These are phyloP conservation scores for Lactifluus hygrophoroides DNA, from an alignment of 768 basidiomycete species.

Conservation along the genomic window DNA sequence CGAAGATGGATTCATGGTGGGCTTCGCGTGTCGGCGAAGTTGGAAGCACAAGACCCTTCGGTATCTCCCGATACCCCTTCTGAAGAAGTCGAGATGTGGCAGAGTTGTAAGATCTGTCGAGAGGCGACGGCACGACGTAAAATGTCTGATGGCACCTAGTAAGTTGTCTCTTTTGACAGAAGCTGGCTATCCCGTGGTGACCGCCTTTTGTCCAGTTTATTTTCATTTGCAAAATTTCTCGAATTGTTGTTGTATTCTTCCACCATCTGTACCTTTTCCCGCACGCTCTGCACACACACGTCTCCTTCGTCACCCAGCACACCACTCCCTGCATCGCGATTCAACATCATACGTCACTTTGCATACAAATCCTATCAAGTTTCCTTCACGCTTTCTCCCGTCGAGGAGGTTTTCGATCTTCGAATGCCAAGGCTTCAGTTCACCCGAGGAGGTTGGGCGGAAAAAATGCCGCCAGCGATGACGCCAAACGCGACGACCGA, in stretches of 20 bases:
- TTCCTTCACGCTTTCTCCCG: constrained; percentile 37
- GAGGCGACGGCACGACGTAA: constrained; percentile 27
- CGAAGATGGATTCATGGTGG: constrained; percentile 17
- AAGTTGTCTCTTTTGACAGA: constrained; percentile 27
- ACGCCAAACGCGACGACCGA: constrained; percentile 1
- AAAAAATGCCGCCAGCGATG: constrained; percentile 12
- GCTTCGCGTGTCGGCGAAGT: constrained; percentile 4
- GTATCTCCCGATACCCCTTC: neutral
- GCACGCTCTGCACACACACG: constrained; percentile 13
- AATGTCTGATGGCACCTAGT: constrained; percentile 48
- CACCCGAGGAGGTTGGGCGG: constrained; percentile 24
- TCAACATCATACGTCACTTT: constrained; percentile 37
- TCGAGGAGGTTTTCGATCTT: constrained; percentile 55
- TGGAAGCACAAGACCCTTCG: neutral
- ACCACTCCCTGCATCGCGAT: constrained; percentile 26
- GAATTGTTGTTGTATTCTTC: constrained; percentile 20
- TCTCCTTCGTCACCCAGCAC: constrained; percentile 17
- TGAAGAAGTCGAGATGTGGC: constrained; percentile 37
- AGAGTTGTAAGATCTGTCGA: constrained; percentile 42
- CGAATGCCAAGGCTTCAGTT: constrained; percentile 55
- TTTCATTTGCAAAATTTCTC: constrained; percentile 40
- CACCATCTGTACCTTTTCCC: constrained; percentile 27
- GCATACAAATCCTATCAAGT: constrained; percentile 30
- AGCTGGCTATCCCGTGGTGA: constrained; percentile 34
- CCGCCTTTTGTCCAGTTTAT: constrained; percentile 29